These are phyloP conservation scores for Colletotrichum cordylinicola DNA, from an alignment of 2,329 filamentous ascomycete genomes.

Conservation along the genomic window DNA sequence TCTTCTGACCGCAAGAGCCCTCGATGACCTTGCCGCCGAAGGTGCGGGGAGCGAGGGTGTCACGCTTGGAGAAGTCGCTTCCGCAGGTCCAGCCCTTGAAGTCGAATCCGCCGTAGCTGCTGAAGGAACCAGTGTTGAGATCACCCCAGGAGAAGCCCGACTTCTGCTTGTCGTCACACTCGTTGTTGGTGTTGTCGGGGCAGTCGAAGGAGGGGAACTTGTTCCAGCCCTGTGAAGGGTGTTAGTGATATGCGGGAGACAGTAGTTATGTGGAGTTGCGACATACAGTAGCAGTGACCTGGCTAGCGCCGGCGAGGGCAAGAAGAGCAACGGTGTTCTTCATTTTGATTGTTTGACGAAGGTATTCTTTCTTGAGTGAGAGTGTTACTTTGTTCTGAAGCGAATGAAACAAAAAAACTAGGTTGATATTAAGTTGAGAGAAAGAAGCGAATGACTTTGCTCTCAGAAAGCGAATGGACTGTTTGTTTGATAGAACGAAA, in stretches of 20 bases:
- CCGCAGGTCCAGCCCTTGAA: slow-evolving; percentile 78
- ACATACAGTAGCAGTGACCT: slow-evolving; percentile 54
- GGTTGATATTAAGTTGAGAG: slow-evolving; percentile 24
- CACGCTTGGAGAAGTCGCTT: slow-evolving; percentile 63
- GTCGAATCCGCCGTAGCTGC: slow-evolving; percentile 72
- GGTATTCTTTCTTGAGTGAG: slow-evolving; percentile 9
- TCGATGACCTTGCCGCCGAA: slow-evolving; percentile 66
- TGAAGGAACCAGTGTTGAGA: slow-evolving; percentile 66
- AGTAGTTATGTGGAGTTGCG: slow-evolving; percentile 9
- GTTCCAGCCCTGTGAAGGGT: slow-evolving; percentile 15
- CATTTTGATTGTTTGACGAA: slow-evolving; percentile 43
- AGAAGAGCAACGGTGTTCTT: slow-evolving; percentile 56
- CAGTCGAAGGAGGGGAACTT: slow-evolving; percentile 59
- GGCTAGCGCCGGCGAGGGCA: slow-evolving; percentile 55
- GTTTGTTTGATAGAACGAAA: slow-evolving; percentile 32
- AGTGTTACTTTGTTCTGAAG: slow-evolving; percentile 9
- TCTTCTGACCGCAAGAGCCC: slow-evolving; percentile 55
- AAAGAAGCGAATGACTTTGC: slow-evolving; percentile 66
- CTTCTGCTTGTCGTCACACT: slow-evolving; percentile 74
- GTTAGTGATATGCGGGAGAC: slow-evolving; percentile 8
- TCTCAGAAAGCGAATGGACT: slow-evolving; percentile 39
- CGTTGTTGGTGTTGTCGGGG: slow-evolving; percentile 77
- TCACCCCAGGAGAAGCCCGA: slow-evolving; percentile 75
- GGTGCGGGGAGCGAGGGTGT: slow-evolving; percentile 56
- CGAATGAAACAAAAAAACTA: slow-evolving; percentile 16